A percentile compares a stretch with the other conserved stretches of the same genome.
These are phyloP conservation scores for Kregervanrija fluxuum DNA, from an alignment of 805 yeast genomes.

Conservation along the genomic window DNA sequence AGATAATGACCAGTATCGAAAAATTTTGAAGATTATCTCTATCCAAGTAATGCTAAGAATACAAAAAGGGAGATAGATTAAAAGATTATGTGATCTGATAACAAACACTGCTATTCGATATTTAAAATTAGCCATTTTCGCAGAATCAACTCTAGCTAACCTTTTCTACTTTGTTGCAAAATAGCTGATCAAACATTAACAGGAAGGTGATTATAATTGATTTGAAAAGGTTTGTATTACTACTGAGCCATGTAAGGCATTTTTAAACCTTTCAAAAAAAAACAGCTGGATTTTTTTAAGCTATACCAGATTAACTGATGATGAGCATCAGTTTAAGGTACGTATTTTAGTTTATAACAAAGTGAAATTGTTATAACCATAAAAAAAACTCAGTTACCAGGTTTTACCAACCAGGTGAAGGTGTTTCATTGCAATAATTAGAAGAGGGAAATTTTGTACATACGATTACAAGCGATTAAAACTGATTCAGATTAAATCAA, in stretches of 20 bases:
- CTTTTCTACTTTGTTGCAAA: constrained; percentile 32
- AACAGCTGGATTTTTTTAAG: constrained; percentile 29
- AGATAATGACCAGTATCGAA: too few species aligned
- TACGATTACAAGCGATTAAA: constrained; percentile 30
- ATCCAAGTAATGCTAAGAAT: constrained; percentile 29
- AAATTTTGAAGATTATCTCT: constrained; percentile 23
- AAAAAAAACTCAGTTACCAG: constrained; percentile 34
- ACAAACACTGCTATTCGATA: constrained; percentile 27
- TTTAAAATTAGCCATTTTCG: constrained; percentile 29
- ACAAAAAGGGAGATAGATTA: constrained; percentile 26
- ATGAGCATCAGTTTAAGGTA: constrained; percentile 31
- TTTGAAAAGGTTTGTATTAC: constrained; percentile 33
- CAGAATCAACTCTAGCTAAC: constrained; percentile 31
- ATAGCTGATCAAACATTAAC: constrained; percentile 27
- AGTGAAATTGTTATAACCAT: too few species aligned
- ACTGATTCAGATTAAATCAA: constrained; percentile 25
- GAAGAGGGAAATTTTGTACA: constrained; percentile 33
- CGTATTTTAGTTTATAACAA: too few species aligned
- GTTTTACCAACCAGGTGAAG: constrained; percentile 27
- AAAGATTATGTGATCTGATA: constrained; percentile 24
- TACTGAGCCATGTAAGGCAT: constrained; percentile 20
- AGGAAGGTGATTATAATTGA: constrained; percentile 29
- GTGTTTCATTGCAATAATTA: constrained; percentile 28
- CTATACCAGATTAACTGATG: constrained; percentile 33
- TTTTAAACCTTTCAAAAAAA: constrained; percentile 31